phyloP scores from a whole-genome alignment of 75 land plant genomes.

The Cupressus sempervirens region DNA sequence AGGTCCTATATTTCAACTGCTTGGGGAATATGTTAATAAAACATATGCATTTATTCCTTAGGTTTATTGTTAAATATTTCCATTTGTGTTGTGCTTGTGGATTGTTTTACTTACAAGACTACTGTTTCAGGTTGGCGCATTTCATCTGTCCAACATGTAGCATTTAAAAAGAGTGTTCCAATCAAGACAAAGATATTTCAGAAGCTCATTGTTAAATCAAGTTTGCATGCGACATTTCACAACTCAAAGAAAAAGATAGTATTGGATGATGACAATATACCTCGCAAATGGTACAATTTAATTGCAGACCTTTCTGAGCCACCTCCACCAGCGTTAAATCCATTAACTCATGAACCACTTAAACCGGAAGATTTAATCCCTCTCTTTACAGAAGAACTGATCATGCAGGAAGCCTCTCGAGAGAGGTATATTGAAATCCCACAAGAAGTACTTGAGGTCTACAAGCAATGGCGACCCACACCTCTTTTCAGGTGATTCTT shows the following conservation, averaged over 20 bases:
- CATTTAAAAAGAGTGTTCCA: background rate
- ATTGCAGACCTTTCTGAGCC: constrained; percentile 32
- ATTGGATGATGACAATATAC: constrained; percentile 30
- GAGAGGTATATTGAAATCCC: constrained; percentile 78
- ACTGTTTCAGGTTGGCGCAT: background rate
- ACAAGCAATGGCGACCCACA: constrained; percentile 83
- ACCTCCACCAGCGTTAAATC: constrained; percentile 51
- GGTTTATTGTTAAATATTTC: background rate
- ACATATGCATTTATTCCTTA: background rate
- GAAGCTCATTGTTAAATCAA: background rate
- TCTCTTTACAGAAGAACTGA: constrained; percentile 71
- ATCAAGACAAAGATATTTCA: background rate
- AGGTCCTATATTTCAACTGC: background rate
- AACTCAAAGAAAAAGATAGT: constrained; percentile 11
- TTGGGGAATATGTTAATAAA: background rate
- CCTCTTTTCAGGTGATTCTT: constrained; percentile 71
- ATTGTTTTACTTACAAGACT: background rate
- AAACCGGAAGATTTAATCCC: constrained; percentile 65
- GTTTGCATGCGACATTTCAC: background rate
- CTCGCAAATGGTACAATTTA: constrained; percentile 42
- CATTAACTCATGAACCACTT: constrained; percentile 59
- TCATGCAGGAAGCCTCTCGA: constrained; percentile 58
- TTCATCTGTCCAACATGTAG: background rate
- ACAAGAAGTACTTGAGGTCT: constrained; percentile 80
- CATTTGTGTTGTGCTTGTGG: background rate